Evolutionary conservation across 1,139 yeast species (phyloP).

Genomic region (Hemisphaericaspora xylanilytica): DNA sequence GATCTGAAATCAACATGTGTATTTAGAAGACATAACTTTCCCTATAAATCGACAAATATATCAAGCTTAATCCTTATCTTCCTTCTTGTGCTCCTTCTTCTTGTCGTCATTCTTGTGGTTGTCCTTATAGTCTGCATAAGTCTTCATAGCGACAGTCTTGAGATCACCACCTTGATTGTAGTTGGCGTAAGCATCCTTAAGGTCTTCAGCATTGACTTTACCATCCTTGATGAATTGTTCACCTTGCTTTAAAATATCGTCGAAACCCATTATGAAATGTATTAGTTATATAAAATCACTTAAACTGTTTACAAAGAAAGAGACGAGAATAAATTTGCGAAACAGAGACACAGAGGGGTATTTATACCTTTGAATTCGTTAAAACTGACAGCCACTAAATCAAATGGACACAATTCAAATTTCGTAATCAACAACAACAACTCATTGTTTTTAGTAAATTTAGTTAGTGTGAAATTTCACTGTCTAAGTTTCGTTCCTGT

Average conservation of each 20-base stretch:
- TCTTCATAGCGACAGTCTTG: conserved; percentile 34
- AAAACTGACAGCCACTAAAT: too few species aligned
- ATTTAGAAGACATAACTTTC: too few species aligned
- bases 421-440: too few species aligned
- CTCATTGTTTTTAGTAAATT: too few species aligned
- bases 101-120: conserved; percentile 17
- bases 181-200: conserved; percentile 32
- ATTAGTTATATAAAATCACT: too few species aligned
- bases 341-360: not conserved
- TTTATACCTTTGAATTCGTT: conserved; percentile 1
- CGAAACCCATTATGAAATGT: conserved; percentile 16
- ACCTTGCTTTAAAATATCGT: conserved; percentile 16
- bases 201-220: conserved; percentile 25
- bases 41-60: not conserved
- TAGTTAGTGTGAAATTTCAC: too few species aligned
- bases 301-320: not conserved
- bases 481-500: too few species aligned
- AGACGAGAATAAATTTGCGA: not conserved
- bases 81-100: conserved; percentile 3
- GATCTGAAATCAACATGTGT: too few species aligned
- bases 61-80: not conserved
- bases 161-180: conserved; percentile 29
- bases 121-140: conserved; percentile 25
- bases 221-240: conserved; percentile 15
- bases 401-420: too few species aligned